These are phyloP conservation scores for Aschersonia sp. DNA, from an alignment of 2,329 filamentous ascomycete species.

Conservation along the genomic window DNA sequence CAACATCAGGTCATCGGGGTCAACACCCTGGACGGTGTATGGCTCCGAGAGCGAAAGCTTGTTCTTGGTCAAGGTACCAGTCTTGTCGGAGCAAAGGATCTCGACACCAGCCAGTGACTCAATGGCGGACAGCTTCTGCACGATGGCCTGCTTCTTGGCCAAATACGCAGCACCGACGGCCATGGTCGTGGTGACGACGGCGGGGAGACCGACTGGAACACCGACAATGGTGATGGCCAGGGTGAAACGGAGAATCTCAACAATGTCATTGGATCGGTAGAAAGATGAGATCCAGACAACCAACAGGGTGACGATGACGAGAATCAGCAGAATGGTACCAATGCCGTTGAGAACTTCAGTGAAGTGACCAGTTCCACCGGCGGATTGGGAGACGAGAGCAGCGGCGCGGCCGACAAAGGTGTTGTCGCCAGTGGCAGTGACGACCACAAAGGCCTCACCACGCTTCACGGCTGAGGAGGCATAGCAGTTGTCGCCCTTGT, in stretches of 20 bases:
- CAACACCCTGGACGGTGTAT: slow-evolving; percentile 68
- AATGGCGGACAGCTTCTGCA: slow-evolving; percentile 84
- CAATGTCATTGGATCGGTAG: slow-evolving; percentile 73
- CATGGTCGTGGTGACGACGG: slow-evolving; percentile 90
- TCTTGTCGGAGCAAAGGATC: slow-evolving; percentile 80
- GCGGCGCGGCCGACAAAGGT: slow-evolving; percentile 84
- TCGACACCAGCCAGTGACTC: slow-evolving; percentile 86
- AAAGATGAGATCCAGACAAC: slow-evolving; percentile 78
- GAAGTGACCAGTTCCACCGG: slow-evolving; percentile 67
- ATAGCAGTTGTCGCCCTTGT: slow-evolving; percentile 66
- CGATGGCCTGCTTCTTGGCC: slow-evolving; percentile 84
- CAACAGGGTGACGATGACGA: slow-evolving; percentile 69
- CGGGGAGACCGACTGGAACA: slow-evolving; percentile 84
- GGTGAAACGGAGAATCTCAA: slow-evolving; percentile 69
- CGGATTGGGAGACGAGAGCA: slow-evolving; percentile 67
- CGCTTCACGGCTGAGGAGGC: slow-evolving; percentile 83
- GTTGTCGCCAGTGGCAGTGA: slow-evolving; percentile 75
- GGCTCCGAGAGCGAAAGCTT: slow-evolving; percentile 79
- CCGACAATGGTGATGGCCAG: slow-evolving; percentile 83
- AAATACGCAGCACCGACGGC: slow-evolving; percentile 84
- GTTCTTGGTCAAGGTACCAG: slow-evolving; percentile 83
- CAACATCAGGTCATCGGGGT: slow-evolving; percentile 79
- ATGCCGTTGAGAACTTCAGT: slow-evolving; percentile 84
- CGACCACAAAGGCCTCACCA: slow-evolving; percentile 70
- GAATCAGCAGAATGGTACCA: slow-evolving; percentile 61